Evolutionary conservation across 352 stramenopile species (phyloP).

Genomic region (Phytophthora ramorum): DNA sequence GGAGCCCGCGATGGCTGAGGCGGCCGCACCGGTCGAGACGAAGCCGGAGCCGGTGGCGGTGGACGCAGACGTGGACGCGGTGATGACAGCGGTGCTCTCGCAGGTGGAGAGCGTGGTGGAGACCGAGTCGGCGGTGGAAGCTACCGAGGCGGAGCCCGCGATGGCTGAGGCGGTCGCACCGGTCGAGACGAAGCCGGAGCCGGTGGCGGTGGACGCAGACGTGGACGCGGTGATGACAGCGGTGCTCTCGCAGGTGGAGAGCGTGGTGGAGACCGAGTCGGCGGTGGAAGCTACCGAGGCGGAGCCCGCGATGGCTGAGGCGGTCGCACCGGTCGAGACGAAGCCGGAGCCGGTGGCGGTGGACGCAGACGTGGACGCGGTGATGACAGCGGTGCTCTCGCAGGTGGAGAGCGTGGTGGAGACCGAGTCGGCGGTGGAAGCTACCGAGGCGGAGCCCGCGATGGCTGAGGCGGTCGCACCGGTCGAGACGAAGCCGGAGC

Average conservation of each 20-base stretch:
- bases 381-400: conserved; percentile 6
- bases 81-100: conserved; percentile 4
- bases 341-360: background rate
- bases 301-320: background rate
- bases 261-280: background rate
- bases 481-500: background rate
- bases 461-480: background rate
- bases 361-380: conserved; percentile 1
- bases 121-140: background rate
- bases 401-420: background rate
- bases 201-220: background rate
- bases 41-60: background rate
- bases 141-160: background rate
- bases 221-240: background rate
- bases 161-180: background rate
- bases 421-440: background rate
- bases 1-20: background rate
- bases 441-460: background rate
- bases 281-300: background rate
- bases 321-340: too few species aligned
- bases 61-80: conserved; percentile 1
- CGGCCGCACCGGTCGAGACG: background rate
- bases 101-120: background rate
- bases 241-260: too few species aligned
- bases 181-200: background rate